These are phyloP conservation scores for Cajanus cajan DNA, from an alignment of 306 rosid species.

Conservation along the genomic window DNA sequence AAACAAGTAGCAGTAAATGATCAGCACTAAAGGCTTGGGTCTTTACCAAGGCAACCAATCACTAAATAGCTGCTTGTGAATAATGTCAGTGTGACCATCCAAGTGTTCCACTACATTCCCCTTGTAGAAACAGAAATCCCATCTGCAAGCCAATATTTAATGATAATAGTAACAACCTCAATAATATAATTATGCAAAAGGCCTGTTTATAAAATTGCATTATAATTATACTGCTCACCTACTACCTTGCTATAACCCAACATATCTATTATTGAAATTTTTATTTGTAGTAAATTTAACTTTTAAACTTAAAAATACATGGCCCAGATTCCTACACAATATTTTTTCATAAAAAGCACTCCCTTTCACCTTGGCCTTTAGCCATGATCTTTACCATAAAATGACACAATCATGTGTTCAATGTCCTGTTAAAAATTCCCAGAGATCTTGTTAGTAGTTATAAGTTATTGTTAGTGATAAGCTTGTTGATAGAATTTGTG, in stretches of 20 bases:
- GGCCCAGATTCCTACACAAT: slow-evolving; percentile 19
- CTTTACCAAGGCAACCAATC: slow-evolving; percentile 95
- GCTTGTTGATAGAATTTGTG: slow-evolving; percentile 7
- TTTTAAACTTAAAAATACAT: background rate
- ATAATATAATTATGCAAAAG: slow-evolving; percentile 30
- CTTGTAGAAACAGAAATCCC: slow-evolving; percentile 87
- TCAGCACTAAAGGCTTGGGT: slow-evolving; percentile 35
- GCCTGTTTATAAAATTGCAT: background rate
- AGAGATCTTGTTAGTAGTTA: background rate
- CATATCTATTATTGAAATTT: background rate
- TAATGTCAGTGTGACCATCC: slow-evolving; percentile 96
- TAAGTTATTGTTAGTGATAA: slow-evolving; percentile 1
- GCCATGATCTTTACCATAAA: slow-evolving; percentile 21
- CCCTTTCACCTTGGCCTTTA: slow-evolving; percentile 3
- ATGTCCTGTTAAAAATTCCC: slow-evolving; percentile 24
- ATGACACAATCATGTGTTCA: background rate
- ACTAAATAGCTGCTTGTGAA: slow-evolving; percentile 69
- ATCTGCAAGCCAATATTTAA: slow-evolving; percentile 62
- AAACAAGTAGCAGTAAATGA: slow-evolving; percentile 32
- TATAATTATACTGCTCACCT: slow-evolving; percentile 1
- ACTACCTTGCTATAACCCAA: background rate
- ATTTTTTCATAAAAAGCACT: slow-evolving; percentile 22
- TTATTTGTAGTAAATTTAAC: background rate
- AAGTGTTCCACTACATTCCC: slow-evolving; percentile 90
- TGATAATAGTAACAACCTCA: slow-evolving; percentile 31